Evolutionary conservation across 2,329 filamentous ascomycete genomes (phyloP).

Genomic region (Aspergillus intermedius): DNA sequence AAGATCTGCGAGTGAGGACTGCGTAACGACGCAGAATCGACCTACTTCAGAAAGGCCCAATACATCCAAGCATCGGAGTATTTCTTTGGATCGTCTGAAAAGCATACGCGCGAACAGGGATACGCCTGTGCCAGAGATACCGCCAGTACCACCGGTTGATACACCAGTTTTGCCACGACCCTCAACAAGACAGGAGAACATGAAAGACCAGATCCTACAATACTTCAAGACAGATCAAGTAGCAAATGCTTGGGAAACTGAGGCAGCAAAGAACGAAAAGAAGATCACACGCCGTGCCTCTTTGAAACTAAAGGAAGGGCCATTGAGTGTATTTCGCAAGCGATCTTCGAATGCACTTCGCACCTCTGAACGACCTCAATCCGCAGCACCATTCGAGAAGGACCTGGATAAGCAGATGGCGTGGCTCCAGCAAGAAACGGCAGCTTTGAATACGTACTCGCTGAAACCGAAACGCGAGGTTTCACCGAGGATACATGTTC

Average conservation of each 20-base stretch:
- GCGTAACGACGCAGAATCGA: slow-evolving; percentile 7
- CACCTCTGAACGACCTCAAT: slow-evolving; percentile 4
- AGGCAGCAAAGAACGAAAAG: slow-evolving; percentile 15
- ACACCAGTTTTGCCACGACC: slow-evolving; percentile 4
- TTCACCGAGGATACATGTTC: slow-evolving; percentile 26
- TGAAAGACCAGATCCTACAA: slow-evolving; percentile 27
- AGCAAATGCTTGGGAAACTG: slow-evolving; percentile 24
- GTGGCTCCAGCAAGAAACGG: slow-evolving; percentile 23
- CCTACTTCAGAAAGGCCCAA: slow-evolving; percentile 23
- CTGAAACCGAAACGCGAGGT: slow-evolving; percentile 21
- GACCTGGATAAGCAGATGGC: slow-evolving; percentile 21
- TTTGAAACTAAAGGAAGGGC: slow-evolving; percentile 19
- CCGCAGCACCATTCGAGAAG: slow-evolving; percentile 6
- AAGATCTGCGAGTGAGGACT: slow-evolving; percentile 12
- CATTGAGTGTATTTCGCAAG: slow-evolving; percentile 25
- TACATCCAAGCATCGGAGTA: slow-evolving; percentile 17
- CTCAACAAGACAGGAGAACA: slow-evolving; percentile 16
- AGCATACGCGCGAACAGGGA: slow-evolving; percentile 12
- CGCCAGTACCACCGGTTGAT: slow-evolving; percentile 6
- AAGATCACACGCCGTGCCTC: slow-evolving; percentile 7
- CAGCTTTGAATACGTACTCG: slow-evolving; percentile 23
- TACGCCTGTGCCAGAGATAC: slow-evolving; percentile 8
- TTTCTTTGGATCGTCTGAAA: slow-evolving; percentile 23
- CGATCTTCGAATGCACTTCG: slow-evolving; percentile 15
- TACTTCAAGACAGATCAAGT: slow-evolving; percentile 31